Percentiles rank a stretch among this genome's conserved stretches.
Conservation (phyloP, 345 rosid species). For the Durio zibethinus region DNA sequence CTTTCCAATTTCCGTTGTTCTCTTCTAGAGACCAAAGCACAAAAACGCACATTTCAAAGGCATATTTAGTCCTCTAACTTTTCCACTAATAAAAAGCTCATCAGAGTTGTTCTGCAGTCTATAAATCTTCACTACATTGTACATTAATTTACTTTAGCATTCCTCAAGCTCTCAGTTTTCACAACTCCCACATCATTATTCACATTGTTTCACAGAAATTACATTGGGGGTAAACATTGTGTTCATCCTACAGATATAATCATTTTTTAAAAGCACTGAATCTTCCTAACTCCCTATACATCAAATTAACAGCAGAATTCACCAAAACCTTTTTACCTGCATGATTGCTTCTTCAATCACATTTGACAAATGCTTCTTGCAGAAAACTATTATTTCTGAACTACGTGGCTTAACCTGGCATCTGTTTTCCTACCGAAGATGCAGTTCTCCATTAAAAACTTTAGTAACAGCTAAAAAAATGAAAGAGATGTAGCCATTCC, state of each 20-base stretch:
- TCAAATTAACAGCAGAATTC: no score
- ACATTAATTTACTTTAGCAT: background rate
- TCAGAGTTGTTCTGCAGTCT: background rate
- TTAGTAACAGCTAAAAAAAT: background rate
- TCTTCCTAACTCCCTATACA: background rate
- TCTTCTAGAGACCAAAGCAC: background rate
- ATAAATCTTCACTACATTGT: background rate
- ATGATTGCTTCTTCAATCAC: background rate
- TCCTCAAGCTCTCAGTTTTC: background rate
- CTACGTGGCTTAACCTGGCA: background rate
- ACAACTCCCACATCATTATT: background rate
- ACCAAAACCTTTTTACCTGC: background rate
- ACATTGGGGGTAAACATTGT: background rate
- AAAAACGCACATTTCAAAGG: background rate
- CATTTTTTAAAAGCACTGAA: background rate
- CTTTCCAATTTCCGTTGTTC: background rate
- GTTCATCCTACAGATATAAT: background rate
- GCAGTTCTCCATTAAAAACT: background rate
- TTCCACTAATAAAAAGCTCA: no score
- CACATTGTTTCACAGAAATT: background rate
- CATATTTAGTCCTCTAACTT: no score
- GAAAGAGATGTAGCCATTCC: background rate
- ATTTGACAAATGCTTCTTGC: background rate
- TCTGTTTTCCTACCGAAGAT: no score
- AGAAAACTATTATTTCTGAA: background rate